Conservation (phyloP, 1,284 basidiomycete species). For the Pseudozyma flocculosa region DNA sequence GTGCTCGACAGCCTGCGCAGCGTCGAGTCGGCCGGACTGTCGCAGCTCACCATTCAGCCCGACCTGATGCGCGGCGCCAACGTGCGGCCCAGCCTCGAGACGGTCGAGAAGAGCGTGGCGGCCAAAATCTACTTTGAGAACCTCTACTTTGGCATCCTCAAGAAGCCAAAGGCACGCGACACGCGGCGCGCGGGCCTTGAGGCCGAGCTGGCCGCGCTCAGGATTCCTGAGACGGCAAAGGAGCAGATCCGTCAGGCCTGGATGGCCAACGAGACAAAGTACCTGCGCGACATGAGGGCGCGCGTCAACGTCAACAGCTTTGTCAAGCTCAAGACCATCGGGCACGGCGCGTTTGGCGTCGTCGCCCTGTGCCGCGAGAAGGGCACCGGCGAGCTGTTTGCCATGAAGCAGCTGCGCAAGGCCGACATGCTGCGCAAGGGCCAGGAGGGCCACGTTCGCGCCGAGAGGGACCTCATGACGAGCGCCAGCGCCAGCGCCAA, state of each 20-base stretch:
- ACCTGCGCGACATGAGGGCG: slow-evolving; percentile 77
- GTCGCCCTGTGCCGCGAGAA: slow-evolving; percentile 86
- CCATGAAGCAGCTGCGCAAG: slow-evolving; percentile 96
- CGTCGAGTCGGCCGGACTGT: slow-evolving; percentile 28
- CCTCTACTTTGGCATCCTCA: slow-evolving; percentile 69
- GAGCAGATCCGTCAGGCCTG: slow-evolving; percentile 73
- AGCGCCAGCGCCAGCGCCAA: slow-evolving; percentile 61
- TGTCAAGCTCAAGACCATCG: slow-evolving; percentile 87
- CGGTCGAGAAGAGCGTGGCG: slow-evolving; percentile 88
- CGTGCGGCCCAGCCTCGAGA: slow-evolving; percentile 68
- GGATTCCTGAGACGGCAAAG: slow-evolving; percentile 71
- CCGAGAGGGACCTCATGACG: slow-evolving; percentile 83
- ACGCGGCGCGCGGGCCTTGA: slow-evolving; percentile 82
- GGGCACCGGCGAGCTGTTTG: slow-evolving; percentile 76
- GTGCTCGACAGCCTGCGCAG: slow-evolving; percentile 33
- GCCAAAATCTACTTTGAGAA: slow-evolving; percentile 95
- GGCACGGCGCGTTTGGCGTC: slow-evolving; percentile 96
- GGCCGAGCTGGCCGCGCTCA: slow-evolving; percentile 75
- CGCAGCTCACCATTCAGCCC: slow-evolving; percentile 19
- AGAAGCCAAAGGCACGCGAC: slow-evolving; percentile 79
- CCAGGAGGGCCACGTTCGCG: slow-evolving; percentile 93
- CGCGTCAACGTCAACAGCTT: slow-evolving; percentile 84
- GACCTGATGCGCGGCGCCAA: slow-evolving; percentile 14
- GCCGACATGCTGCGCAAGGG: slow-evolving; percentile 94
- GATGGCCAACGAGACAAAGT: slow-evolving; percentile 82